Evolutionary conservation across 106 monocot species (phyloP).

Genomic region (Apostasia shenzhenica): DNA sequence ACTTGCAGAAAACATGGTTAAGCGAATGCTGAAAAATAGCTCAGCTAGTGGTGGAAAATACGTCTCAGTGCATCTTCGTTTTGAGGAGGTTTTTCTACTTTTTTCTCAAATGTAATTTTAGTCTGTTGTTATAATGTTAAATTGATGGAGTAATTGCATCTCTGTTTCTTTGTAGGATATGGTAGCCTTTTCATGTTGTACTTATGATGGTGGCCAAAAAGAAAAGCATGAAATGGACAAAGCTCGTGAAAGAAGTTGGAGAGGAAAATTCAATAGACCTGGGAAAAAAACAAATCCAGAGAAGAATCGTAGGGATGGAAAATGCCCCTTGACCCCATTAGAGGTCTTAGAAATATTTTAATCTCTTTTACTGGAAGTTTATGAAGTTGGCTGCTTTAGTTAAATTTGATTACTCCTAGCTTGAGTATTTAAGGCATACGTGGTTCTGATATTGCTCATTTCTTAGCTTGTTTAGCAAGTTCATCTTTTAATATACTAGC

Average conservation of each 20-base stretch:
- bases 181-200: slow-evolving; percentile 96
- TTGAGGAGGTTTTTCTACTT: slow-evolving; percentile 70
- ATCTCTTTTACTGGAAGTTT: no score
- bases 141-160: neutral
- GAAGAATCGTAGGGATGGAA: slow-evolving; percentile 65
- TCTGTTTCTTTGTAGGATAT: slow-evolving; percentile 56
- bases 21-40: slow-evolving; percentile 78
- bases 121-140: neutral
- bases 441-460: no score
- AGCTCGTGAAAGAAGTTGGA: slow-evolving; percentile 92
- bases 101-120: neutral
- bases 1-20: slow-evolving; percentile 87
- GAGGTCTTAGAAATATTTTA: slow-evolving; percentile 42
- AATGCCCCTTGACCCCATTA: slow-evolving; percentile 87
- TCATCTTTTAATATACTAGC: no score
- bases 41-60: slow-evolving; percentile 75
- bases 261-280: slow-evolving; percentile 80
- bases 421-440: no score
- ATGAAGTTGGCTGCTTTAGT: no score
- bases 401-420: no score
- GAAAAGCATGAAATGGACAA: slow-evolving; percentile 90
- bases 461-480: no score
- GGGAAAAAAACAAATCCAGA: slow-evolving; percentile 64
- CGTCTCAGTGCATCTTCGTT: slow-evolving; percentile 90
- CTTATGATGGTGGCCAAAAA: slow-evolving; percentile 77